Base-by-base conservation (phyloP, 2,329 filamentous ascomycete species). In the Cryphonectria nitschkei region DNA sequence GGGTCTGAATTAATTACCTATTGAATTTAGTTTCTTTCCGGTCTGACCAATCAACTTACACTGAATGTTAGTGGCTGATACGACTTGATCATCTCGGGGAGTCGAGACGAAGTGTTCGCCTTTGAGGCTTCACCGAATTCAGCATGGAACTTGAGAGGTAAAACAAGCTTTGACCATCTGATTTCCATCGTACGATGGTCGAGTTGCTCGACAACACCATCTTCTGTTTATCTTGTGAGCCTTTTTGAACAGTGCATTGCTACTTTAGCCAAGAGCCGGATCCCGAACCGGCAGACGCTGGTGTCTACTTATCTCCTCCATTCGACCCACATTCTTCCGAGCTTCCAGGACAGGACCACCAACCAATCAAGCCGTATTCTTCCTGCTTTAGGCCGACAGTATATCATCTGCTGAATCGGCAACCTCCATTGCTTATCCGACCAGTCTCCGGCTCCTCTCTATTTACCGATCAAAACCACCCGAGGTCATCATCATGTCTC, bases 251-350 rank as follows among this genome's bases (percentile, higher is more conserved):
- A 50, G 46, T 54, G n/a, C n/a, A 8, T 29, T 29, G 14, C 7
- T 22, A 14, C 1, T 26, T 13, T 26, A 26, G 22, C 41, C 39
- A 46, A 54, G 52, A 19, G 34, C n/a, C 41, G 11, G 39, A 14
- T 61, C 39, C 54, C 39, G 39, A 66, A 26, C 29, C 54, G 65
- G 65, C 65, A 46, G 9, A 43, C 26, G 58, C 16, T 58, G 34
- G 54, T 34, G 54, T 68, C 3, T 39, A 39, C 11, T 39, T 68
- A 68, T 68, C 65, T 60, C 65, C 26, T 58, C 60, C 9, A n/a
- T 43, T 43, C 4, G 39, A 50, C 65, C 65, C 54, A 61, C 39
- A 68, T n/a, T 19, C 16, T n/a, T 61, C 26, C 29, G 29, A 16
- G 16, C 29, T 58, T 56, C 26, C n/a, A 56, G 6, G 52, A 29